These are phyloP conservation scores for Candida sonorensis DNA, from an alignment of 805 yeast genomes.

Conservation along the genomic window DNA sequence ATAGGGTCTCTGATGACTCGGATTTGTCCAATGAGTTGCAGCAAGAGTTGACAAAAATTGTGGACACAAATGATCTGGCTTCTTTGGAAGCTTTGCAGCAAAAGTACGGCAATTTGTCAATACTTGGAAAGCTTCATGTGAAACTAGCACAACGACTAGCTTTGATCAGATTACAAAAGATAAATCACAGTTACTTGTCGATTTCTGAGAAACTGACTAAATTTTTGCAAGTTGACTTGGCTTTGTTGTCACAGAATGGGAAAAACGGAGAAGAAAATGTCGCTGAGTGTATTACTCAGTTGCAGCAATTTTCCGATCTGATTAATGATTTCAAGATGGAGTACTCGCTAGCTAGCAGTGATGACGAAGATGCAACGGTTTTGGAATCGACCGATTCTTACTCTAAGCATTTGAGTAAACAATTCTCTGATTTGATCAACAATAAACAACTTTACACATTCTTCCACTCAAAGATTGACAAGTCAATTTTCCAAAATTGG, in stretches of 20 bases:
- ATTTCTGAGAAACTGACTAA: conserved; percentile 7
- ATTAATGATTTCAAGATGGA: not conserved
- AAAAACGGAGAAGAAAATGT: no score
- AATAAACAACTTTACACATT: not conserved
- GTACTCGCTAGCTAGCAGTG: not conserved
- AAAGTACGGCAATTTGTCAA: not conserved
- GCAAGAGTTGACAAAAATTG: not conserved
- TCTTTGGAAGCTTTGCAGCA: not conserved
- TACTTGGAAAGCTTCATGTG: not conserved
- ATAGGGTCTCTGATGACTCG: no score
- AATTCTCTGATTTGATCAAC: not conserved
- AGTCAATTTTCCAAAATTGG: conserved; percentile 2
- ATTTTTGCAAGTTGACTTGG: conserved; percentile 5
- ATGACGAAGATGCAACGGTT: not conserved
- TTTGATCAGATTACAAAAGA: not conserved
- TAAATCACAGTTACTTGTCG: conserved; percentile 3
- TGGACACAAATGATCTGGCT: not conserved
- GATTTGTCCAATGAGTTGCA: no score
- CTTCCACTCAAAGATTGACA: not conserved
- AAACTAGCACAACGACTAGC: no score
- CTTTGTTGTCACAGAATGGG: not conserved
- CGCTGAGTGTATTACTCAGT: not conserved
- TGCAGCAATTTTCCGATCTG: not conserved
- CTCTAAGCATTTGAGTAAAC: not conserved
- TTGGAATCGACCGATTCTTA: not conserved